Evolutionary conservation across 345 rosid genomes (phyloP).

Genomic region (Brassica carinata): DNA sequence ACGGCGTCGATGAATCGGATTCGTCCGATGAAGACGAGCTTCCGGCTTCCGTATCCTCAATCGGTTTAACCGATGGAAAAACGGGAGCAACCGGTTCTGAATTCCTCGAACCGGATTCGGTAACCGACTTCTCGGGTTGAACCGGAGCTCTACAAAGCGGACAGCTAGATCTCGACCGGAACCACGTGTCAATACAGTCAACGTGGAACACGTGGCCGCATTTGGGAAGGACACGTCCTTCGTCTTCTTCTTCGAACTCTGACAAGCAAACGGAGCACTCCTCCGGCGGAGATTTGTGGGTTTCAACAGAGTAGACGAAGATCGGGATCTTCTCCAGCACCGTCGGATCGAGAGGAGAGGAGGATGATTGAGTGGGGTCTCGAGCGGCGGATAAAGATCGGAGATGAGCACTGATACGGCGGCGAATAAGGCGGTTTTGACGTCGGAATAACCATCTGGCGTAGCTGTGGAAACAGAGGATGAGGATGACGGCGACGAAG

Average conservation of each 20-base stretch:
- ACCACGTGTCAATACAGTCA: constrained; percentile 93
- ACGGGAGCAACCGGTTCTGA: constrained; percentile 22
- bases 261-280: constrained; percentile 81
- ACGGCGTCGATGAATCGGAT: constrained; percentile 32
- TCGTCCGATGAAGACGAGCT: constrained; percentile 40
- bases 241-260: constrained; percentile 70
- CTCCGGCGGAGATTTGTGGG: constrained; percentile 26
- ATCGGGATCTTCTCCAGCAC: constrained; percentile 58
- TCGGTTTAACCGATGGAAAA: constrained; percentile 18
- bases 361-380: constrained; percentile 28
- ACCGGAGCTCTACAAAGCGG: constrained; percentile 86
- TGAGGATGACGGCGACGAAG: constrained; percentile 50
- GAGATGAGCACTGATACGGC: constrained; percentile 39
- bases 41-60: constrained; percentile 36
- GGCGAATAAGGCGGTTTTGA: constrained; percentile 47
- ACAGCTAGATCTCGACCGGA: constrained; percentile 69
- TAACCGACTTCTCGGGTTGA: constrained; percentile 24
- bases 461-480: constrained; percentile 64
- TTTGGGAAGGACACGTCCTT: constrained; percentile 65
- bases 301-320: constrained; percentile 45
- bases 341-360: constrained; percentile 50
- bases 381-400: constrained; percentile 39
- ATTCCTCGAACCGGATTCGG: background rate
- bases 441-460: constrained; percentile 54
- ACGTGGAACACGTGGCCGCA: constrained; percentile 80